phyloP scores from a whole-genome alignment of 495 filamentous ascomycete species.

The Annulohypoxylon bovei region DNA sequence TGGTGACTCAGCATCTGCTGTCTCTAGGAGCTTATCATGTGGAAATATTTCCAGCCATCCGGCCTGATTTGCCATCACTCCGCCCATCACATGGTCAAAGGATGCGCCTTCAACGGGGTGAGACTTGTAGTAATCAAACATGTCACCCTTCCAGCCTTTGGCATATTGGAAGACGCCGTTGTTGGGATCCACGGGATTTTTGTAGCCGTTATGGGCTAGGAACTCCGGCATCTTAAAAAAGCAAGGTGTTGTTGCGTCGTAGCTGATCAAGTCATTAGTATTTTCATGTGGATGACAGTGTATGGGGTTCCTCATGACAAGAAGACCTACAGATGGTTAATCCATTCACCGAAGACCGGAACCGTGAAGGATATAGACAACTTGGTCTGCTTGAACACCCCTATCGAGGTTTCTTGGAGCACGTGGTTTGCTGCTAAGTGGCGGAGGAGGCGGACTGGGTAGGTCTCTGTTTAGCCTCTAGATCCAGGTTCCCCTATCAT shows the following conservation, averaged over 20 bases:
- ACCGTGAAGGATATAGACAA: not conserved
- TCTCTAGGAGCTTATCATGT: not conserved
- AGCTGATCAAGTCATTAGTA: not conserved
- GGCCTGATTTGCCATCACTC: slow-evolving; percentile 2
- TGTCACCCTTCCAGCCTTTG: slow-evolving; percentile 4
- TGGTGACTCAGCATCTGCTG: not conserved
- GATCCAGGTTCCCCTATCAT: not conserved
- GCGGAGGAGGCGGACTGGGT: not conserved
- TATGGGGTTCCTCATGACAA: too few relatives aligned
- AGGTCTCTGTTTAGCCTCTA: not conserved
- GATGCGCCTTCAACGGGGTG: slow-evolving; percentile 1
- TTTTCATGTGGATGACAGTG: not conserved
- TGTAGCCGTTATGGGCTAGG: not conserved
- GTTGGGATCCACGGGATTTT: not conserved
- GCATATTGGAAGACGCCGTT: not conserved
- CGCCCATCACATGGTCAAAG: slow-evolving; percentile 1
- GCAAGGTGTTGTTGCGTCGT: not conserved
- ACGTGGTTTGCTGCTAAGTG: slow-evolving; percentile 2
- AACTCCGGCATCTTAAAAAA: slow-evolving; percentile 5
- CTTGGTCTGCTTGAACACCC: not conserved
- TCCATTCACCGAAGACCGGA: not conserved
- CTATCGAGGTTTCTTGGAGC: slow-evolving; percentile 1
- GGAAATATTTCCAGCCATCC: slow-evolving; percentile 5
- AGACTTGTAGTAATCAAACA: slow-evolving; percentile 2
- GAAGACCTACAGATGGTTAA: not conserved